A percentile compares a stretch with the other conserved stretches of the same genome.
Conservation (phyloP, 2,329 filamentous ascomycete species). For the Fusarium marasasianum region DNA sequence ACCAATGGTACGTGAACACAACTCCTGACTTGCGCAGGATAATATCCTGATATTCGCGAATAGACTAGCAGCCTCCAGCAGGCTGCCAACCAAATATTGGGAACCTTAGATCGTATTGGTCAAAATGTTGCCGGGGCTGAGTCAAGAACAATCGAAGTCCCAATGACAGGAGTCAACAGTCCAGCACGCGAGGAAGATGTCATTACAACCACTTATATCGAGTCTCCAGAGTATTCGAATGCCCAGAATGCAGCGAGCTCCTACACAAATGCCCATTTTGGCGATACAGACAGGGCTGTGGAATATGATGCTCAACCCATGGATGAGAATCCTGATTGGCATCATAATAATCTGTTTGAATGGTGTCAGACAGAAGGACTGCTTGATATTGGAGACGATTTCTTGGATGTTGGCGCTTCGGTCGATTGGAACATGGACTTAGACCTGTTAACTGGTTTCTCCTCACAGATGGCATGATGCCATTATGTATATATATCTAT, state of each 20-base stretch:
- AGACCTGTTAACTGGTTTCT: neutral
- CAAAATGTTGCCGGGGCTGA: too few species aligned
- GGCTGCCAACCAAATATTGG: neutral
- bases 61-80: neutral
- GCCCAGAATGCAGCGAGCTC: too few species aligned
- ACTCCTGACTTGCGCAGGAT: too few species aligned
- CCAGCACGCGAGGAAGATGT: neutral
- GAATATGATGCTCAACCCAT: neutral
- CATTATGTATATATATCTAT: neutral
- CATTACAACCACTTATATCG: neutral
- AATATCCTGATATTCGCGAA: rapidly evolving
- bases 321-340: neutral
- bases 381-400: neutral
- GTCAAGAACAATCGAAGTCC: neutral
- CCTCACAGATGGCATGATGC: neutral
- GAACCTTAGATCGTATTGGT: neutral
- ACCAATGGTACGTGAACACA: neutral
- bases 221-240: neutral
- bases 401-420: neutral
- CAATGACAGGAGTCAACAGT: neutral
- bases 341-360: neutral
- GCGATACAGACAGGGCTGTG: neutral
- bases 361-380: neutral
- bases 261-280: neutral
- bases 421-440: neutral